Conservation (phyloP, 192 early-diverging fungal genomes). For the Neocallimastix lanati region DNA sequence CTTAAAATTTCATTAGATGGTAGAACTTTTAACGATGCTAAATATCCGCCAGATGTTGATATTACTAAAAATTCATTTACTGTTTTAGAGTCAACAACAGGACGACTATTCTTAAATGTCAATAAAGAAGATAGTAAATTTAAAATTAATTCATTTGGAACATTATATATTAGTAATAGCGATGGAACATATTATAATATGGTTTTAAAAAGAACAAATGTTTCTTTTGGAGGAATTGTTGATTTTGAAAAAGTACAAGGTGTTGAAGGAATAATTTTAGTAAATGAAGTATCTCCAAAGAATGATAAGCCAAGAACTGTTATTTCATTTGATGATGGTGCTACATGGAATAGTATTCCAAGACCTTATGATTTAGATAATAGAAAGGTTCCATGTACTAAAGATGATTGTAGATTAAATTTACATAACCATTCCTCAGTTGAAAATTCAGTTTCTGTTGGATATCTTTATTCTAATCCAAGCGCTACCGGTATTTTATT, state of each 20-base stretch:
- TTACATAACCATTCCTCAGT: not conserved
- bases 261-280: slow-evolving; percentile 64
- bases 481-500: slow-evolving; percentile 2
- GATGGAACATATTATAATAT: slow-evolving; percentile 64
- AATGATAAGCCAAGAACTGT: slow-evolving; percentile 31
- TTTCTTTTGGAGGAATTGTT: slow-evolving; percentile 15
- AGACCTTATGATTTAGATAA: not conserved
- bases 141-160: slow-evolving; percentile 42
- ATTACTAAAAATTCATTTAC: slow-evolving; percentile 40
- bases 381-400: not conserved
- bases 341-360: slow-evolving; percentile 4
- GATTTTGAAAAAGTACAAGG: slow-evolving; percentile 86
- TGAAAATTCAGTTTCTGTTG: not conserved
- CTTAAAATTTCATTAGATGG: slow-evolving; percentile 66
- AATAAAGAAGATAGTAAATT: slow-evolving; percentile 22
- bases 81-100: slow-evolving; percentile 64
- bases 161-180: slow-evolving; percentile 73
- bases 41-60: slow-evolving; percentile 59
- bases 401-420: not conserved
- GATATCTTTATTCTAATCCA: slow-evolving; percentile 7
- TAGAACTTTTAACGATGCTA: slow-evolving; percentile 38
- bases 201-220: slow-evolving; percentile 60
- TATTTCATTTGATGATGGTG: slow-evolving; percentile 83
- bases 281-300: slow-evolving; percentile 53
- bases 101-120: slow-evolving; percentile 60